Base-by-base conservation (phyloP, 805 yeast species). In the Diddensiella caesifluorescens region DNA sequence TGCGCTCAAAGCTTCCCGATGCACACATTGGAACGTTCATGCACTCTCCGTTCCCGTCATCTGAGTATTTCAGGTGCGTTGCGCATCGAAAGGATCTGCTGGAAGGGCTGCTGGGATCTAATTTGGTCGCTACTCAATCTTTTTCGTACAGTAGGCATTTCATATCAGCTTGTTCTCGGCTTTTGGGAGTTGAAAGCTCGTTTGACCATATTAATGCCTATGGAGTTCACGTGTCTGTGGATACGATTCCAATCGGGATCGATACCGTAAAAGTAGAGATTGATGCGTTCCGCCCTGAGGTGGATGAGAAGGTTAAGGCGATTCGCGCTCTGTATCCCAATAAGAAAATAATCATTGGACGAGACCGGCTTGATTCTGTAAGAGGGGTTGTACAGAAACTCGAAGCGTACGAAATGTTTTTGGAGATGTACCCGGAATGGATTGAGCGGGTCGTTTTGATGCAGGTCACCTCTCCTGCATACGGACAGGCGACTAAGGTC, bases 371-470 rank as follows among this genome's bases (percentile, higher is more conserved):
- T 46, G 97, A 92, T 60, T 67, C 82, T 6, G 95, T 90, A 16
- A 77, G 95, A 47, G 97, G 98, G 23, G 95, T 92, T 22, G 78
- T 85, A 3, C 97, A 92, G 64, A 92, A 92, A 62, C 66, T 92
- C 28, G 83, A 87, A 62, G 97, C 97, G 0, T 89, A 82, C 63
- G 95, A 86, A 55, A 76, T 79, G 65, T 86, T 92, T 51, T 68
- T 92, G 50, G 85, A 83, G 45, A 79, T 84, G 84, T 88, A 80
- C 53, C 98, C 99, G 1, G 88, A 88, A 50, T 87, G 95, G 95
- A 71, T 83, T 43, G 83, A 79, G 31, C 78, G 81, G 47, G 95
- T 88, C 13, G 92, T 87, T 3, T 68, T 90, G 52, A 83, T 92
- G 52, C 98, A 92, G 65, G 95, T 92, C 19, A 83, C 95, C 3